phyloP scores from a whole-genome alignment of 1,284 basidiomycete species.

The Fistulinella staudtii region DNA sequence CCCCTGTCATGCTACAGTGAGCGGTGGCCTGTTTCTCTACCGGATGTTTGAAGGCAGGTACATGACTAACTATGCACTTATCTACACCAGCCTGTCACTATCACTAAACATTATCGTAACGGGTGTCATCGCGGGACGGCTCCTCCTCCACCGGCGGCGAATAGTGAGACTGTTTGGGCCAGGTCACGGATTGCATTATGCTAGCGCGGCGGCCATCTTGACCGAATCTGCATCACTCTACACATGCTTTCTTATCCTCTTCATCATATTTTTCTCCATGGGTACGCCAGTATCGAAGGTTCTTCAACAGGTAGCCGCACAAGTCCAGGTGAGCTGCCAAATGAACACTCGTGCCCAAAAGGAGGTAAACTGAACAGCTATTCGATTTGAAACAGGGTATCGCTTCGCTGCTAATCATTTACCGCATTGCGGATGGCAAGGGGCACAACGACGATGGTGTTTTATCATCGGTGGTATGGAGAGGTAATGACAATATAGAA shows the following conservation, averaged over 20 bases:
- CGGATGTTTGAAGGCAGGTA: neutral
- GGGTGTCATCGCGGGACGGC: conserved; percentile 16
- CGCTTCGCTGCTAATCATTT: conserved; percentile 21
- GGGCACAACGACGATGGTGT: conserved; percentile 12
- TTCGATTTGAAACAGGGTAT: conserved; percentile 10
- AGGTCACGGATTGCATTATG: conserved; percentile 15
- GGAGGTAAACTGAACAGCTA: neutral
- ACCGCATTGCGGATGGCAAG: conserved; percentile 23
- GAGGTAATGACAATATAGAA: conserved; percentile 6
- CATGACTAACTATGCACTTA: conserved; percentile 1
- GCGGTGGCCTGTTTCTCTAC: conserved; percentile 11
- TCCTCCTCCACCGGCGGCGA: conserved; percentile 16
- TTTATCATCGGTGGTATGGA: conserved; percentile 17
- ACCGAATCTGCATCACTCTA: conserved; percentile 27
- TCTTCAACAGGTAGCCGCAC: conserved; percentile 19
- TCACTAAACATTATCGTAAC: conserved; percentile 19
- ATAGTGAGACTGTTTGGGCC: conserved; percentile 12
- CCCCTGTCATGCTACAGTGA: conserved; percentile 10
- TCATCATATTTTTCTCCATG: conserved; percentile 14
- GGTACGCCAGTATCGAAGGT: conserved; percentile 6
- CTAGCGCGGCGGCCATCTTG: conserved; percentile 13
- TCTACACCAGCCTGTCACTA: conserved; percentile 15
- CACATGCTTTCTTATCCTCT: conserved; percentile 16
- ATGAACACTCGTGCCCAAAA: neutral
- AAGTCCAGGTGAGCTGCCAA: conserved; percentile 17